Percentiles rank a stretch among this genome's conserved stretches.
These are phyloP conservation scores for Groenewaldozyma tartarivorans DNA, from an alignment of 805 yeast species.

Conservation along the genomic window DNA sequence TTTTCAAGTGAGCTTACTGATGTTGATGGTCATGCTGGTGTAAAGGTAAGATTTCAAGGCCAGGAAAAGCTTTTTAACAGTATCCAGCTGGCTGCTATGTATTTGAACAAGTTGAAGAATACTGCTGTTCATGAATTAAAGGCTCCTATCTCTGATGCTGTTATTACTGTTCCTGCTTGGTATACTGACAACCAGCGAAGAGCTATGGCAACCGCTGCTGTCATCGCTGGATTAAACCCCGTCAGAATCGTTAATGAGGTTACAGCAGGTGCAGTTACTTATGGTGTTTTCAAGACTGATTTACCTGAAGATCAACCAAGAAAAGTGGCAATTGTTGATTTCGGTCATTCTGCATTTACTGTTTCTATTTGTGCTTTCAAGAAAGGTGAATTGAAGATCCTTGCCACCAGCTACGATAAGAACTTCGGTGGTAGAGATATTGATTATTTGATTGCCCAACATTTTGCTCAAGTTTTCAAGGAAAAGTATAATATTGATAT, in stretches of 20 bases:
- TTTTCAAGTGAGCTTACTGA: conserved; percentile 65
- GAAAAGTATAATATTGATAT: conserved; percentile 90
- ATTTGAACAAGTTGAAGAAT: conserved; percentile 78
- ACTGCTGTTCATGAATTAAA: conserved; percentile 76
- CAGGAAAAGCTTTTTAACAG: conserved; percentile 71
- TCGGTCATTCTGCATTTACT: conserved; percentile 93
- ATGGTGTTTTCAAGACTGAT: conserved; percentile 97
- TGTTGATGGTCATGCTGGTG: conserved; percentile 65
- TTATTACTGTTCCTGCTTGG: conserved; percentile 95
- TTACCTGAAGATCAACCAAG: conserved; percentile 90
- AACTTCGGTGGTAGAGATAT: conserved; percentile 98
- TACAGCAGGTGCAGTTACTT: conserved; percentile 98
- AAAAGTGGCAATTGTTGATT: conserved; percentile 87
- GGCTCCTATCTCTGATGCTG: conserved; percentile 74
- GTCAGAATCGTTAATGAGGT: conserved; percentile 96
- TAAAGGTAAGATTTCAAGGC: conserved; percentile 78
- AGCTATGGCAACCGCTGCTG: conserved; percentile 90
- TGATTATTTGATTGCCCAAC: conserved; percentile 88
- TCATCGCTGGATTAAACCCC: conserved; percentile 94
- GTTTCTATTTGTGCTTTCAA: conserved; percentile 84
- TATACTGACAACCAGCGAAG: conserved; percentile 95
- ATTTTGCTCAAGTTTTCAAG: conserved; percentile 88
- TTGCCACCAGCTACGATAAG: conserved; percentile 88
- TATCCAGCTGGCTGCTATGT: conserved; percentile 91
- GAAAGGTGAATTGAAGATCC: conserved; percentile 90